phyloP scores from a whole-genome alignment of 169 alveolate genomes.

The Plasmodium billcollinsi region DNA sequence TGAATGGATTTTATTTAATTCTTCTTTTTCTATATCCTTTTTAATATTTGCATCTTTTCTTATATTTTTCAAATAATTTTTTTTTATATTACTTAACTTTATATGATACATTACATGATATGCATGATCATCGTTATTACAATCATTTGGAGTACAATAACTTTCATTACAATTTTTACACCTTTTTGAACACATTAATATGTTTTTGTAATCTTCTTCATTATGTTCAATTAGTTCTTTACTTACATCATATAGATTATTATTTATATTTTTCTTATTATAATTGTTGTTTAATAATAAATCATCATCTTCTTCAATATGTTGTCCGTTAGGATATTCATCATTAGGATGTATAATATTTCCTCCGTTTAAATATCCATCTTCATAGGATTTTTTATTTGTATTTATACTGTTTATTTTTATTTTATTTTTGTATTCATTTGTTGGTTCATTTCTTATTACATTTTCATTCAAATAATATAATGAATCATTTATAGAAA shows the following conservation, averaged over 20 bases:
- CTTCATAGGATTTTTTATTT: too few species aligned
- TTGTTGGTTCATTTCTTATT: constrained; percentile 36
- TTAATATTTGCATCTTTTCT: constrained; percentile 32
- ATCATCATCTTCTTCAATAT: not conserved
- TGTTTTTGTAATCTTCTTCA: constrained; percentile 51
- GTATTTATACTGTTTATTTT: too few species aligned
- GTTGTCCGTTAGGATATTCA: not conserved
- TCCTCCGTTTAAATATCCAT: too few species aligned
- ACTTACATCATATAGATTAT: constrained; percentile 9
- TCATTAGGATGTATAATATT: too few species aligned
- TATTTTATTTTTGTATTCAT: not conserved
- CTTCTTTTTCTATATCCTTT: not conserved
- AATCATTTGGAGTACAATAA: constrained; percentile 48
- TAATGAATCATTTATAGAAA: constrained; percentile 41
- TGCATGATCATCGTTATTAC: constrained; percentile 51
- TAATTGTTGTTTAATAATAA: too few species aligned
- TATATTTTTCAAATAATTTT: constrained; percentile 43
- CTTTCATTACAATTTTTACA: constrained; percentile 36
- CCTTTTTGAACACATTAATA: constrained; percentile 23
- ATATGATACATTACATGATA: constrained; percentile 60
- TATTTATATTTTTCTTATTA: not conserved
- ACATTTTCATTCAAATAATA: constrained; percentile 62
- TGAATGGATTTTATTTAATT: not conserved
- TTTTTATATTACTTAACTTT: constrained; percentile 52
- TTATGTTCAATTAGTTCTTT: constrained; percentile 17